A percentile compares a stretch with the other conserved stretches of the same genome.
These are phyloP conservation scores for Ophiostoma tasmaniense DNA, from an alignment of 2,329 filamentous ascomycete genomes.

Conservation along the genomic window DNA sequence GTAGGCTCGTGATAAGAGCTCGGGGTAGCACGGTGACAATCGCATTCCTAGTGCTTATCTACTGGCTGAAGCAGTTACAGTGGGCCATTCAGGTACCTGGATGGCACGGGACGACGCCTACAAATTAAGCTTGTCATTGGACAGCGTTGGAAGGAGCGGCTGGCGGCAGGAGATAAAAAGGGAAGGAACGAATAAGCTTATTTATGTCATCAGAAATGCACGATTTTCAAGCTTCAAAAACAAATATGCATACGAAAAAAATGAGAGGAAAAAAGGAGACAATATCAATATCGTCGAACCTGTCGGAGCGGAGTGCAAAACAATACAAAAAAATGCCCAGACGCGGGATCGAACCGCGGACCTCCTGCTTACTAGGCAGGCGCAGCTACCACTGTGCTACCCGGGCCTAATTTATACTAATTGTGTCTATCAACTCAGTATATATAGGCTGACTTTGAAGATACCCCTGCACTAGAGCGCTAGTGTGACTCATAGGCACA, in stretches of 20 bases:
- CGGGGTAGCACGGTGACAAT: neutral
- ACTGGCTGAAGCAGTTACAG: neutral
- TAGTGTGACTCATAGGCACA: neutral
- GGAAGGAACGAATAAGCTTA: neutral
- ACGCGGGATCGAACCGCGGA: conserved; percentile 9
- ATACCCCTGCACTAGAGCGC: neutral
- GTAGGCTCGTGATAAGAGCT: conserved; percentile 15
- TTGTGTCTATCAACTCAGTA: neutral
- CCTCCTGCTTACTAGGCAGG: conserved; percentile 9
- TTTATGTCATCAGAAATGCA: neutral
- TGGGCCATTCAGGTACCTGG: conserved; percentile 5
- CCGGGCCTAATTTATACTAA: neutral
- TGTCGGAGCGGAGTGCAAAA: too few relatives aligned
- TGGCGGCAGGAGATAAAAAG: neutral
- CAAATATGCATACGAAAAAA: too few relatives aligned
- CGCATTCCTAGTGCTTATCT: neutral
- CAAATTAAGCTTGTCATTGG: neutral
- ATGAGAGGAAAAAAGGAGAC: too few relatives aligned
- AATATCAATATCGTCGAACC: too few relatives aligned
- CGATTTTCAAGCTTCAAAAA: neutral
- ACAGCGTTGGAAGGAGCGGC: neutral
- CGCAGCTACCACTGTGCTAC: conserved; percentile 9
- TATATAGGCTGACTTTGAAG: neutral
- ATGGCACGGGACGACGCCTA: neutral
- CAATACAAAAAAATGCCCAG: conserved; percentile 2